These are phyloP conservation scores for Globisporangium cylindrosporum DNA, from an alignment of 352 stramenopile genomes.

Conservation along the genomic window DNA sequence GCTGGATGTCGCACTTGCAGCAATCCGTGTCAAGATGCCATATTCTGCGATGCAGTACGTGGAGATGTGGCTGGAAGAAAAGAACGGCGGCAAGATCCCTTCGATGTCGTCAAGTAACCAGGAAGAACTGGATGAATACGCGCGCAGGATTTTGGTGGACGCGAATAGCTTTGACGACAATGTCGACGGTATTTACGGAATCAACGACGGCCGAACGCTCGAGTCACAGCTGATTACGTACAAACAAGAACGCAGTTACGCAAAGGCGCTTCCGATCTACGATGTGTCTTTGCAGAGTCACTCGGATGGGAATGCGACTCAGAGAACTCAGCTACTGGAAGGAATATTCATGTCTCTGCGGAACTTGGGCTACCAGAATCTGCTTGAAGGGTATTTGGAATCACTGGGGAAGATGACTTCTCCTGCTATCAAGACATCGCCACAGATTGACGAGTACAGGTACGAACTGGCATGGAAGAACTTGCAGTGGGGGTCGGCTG, in stretches of 20 bases:
- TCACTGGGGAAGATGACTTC: conserved; percentile 19
- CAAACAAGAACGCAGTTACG: conserved; percentile 58
- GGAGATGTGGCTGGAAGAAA: conserved; percentile 83
- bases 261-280: conserved; percentile 67
- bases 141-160: conserved; percentile 58
- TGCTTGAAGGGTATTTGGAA: conserved; percentile 57
- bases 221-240: conserved; percentile 71
- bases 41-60: conserved; percentile 89
- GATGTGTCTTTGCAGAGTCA: conserved; percentile 54
- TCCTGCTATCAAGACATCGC: not conserved
- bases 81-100: conserved; percentile 44
- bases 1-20: conserved; percentile 58
- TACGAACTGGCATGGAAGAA: conserved; percentile 82
- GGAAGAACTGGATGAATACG: conserved; percentile 28
- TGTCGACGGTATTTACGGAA: conserved; percentile 71
- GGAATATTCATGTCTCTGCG: conserved; percentile 62
- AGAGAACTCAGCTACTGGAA: conserved; percentile 22
- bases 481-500: conserved; percentile 66
- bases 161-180: conserved; percentile 65
- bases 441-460: conserved; percentile 46
- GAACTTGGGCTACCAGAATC: conserved; percentile 69
- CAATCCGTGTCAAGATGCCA: conserved; percentile 77
- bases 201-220: conserved; percentile 74
- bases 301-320: not conserved
- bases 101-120: conserved; percentile 29